Conservation (phyloP, 208 protist genomes). For the Novymonas esmeraldas region DNA sequence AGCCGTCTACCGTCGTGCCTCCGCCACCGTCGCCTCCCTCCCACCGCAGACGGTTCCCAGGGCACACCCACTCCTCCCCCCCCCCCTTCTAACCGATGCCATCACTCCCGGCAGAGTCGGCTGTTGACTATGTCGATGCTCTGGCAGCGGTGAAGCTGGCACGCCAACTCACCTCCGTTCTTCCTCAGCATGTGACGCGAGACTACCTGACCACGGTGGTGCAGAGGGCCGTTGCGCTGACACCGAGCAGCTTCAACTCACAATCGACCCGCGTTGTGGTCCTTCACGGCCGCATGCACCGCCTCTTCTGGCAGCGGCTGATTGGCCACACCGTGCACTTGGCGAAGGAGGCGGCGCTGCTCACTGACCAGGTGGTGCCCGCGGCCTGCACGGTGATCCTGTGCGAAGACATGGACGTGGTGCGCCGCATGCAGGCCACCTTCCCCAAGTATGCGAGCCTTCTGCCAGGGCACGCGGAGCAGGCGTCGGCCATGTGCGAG, state of each 20-base stretch:
- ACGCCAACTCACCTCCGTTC: no score
- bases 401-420: neutral
- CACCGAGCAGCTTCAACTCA: constrained; percentile 2
- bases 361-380: neutral
- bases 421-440: neutral
- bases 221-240: neutral
- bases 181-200: no score
- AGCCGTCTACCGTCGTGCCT: no score
- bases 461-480: neutral
- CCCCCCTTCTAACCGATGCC: no score
- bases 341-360: neutral
- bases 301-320: neutral
- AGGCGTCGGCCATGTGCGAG: neutral
- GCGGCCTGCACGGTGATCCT: neutral
- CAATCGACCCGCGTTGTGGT: neutral
- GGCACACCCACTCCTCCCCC: no score
- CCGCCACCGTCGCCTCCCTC: no score
- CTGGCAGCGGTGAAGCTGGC: no score
- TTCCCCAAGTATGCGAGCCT: neutral
- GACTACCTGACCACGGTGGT: no score
- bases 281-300: neutral
- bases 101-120: no score
- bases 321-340: neutral
- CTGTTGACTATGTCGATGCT: no score
- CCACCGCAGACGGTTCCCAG: no score